Evolutionary conservation across 208 protist genomes (phyloP).

Genomic region (Trypanosoma scelopori): DNA sequence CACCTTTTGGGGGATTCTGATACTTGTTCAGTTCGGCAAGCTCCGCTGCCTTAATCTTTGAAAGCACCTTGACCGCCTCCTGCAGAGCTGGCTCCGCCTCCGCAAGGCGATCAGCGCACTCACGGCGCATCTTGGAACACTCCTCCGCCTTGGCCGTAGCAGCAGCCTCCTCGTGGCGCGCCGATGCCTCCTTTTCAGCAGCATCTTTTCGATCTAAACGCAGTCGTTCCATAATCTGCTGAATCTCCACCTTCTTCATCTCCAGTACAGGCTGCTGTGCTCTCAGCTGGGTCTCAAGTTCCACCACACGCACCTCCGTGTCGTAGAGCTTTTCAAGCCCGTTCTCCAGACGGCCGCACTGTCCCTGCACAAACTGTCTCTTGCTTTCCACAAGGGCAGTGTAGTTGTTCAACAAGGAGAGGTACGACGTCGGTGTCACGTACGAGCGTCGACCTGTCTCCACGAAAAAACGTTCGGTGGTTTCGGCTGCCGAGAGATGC

Average conservation of each 20-base stretch:
- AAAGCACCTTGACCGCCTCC: conserved; percentile 91
- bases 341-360: conserved; percentile 90
- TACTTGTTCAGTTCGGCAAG: conserved; percentile 97
- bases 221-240: conserved; percentile 92
- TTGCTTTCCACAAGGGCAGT: conserved; percentile 82
- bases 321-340: conserved; percentile 95
- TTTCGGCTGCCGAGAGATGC: conserved; percentile 88
- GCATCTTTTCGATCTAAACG: conserved; percentile 91
- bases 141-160: conserved; percentile 94
- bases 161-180: conserved; percentile 90
- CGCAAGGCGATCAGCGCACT: conserved; percentile 90
- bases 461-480: conserved; percentile 90
- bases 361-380: conserved; percentile 75
- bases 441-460: conserved; percentile 95
- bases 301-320: conserved; percentile 93
- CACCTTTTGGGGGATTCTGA: conserved; percentile 94
- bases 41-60: conserved; percentile 94
- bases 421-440: conserved; percentile 98
- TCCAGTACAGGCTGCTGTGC: conserved; percentile 95
- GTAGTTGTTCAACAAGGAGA: conserved; percentile 94
- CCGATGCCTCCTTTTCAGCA: conserved; percentile 80
- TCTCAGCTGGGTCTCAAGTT: conserved; percentile 93
- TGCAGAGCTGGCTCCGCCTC: conserved; percentile 96
- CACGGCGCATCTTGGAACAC: conserved; percentile 93
- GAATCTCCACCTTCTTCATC: conserved; percentile 91